Evolutionary conservation across 75 land plant genomes (phyloP), one percentile per base, ranked within the genome.

Genomic region (Ceratopteris richardii): DNA sequence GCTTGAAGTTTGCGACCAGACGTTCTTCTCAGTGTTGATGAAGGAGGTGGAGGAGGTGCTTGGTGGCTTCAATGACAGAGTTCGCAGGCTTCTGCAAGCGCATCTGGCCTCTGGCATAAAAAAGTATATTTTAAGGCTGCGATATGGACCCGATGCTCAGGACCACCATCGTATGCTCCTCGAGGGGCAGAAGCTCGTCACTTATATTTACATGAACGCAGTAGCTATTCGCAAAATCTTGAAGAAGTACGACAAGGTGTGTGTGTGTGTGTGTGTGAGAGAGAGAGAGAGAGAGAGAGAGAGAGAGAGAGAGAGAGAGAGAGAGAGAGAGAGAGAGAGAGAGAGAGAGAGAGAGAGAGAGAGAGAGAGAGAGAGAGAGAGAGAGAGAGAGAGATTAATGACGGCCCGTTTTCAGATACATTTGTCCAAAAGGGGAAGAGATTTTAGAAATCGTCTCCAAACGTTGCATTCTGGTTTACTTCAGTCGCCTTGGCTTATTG

Each of bases 161-260:
- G n/a, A 60, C 30, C 68, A 82, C 64, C 63, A 63, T 40, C 43
- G 47, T 9, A 63, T 81, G 74, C 66, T 69, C 20, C 71, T 68
- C 62, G 80, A 85, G 62, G 86, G 90, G 11, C 64, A 69, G 52
- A 57, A 72, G 60, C 58, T 88, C 36, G 74, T 88, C 26, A 79
- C 68, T 50, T 88, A 88, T 58, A 73, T 74, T 2, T 74, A 76
- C 28, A 80, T 88, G 90, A 88, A 88, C 60, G 83, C 94, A 13
- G 68, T 67, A 47, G 94, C 94, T 14, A 71, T 88, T 20, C 72
- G 83, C 0, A 88, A 88, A 60, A 88, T 88, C 39, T 67, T 88
- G 4, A 88, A 88, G 75, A 88, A 88, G 30, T 88, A 88, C 60
- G 94, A 88, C 71, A 88, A 88, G 51, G 94, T 88, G 68, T 23